Conservation (phyloP, 768 basidiomycete genomes). For the Mycena kentingensis region DNA sequence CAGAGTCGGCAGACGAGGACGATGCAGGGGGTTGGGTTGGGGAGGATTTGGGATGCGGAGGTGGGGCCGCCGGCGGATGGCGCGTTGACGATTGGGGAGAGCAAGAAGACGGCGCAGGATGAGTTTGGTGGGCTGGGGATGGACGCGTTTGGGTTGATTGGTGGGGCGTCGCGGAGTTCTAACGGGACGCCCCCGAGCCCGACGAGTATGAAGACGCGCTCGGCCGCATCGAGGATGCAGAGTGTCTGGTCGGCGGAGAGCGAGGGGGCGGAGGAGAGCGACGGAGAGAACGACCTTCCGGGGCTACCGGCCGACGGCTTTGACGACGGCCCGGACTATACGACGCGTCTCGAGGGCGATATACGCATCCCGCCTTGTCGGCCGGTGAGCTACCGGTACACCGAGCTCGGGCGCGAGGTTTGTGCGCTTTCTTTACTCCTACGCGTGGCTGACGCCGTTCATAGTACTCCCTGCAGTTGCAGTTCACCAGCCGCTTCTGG, state of each 20-base stretch:
- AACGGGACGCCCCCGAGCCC: not conserved
- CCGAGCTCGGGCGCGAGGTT: constrained; percentile 22
- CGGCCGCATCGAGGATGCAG: constrained; percentile 19
- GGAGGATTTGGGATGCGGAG: constrained; percentile 17
- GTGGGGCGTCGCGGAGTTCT: not conserved
- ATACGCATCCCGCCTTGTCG: constrained; percentile 19
- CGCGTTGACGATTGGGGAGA: too few relatives aligned
- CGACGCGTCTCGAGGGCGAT: constrained; percentile 18
- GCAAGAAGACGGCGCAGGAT: too few relatives aligned
- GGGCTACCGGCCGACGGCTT: not conserved
- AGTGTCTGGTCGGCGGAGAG: constrained; percentile 14
- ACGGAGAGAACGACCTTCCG: not conserved
- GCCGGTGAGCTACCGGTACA: constrained; percentile 24
- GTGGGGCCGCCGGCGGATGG: constrained; percentile 9
- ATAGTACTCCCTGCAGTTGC: constrained; percentile 21
- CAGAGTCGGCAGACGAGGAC: constrained; percentile 17
- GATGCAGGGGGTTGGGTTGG: constrained; percentile 7
- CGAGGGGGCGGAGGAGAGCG: not conserved
- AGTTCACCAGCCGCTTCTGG: constrained; percentile 16
- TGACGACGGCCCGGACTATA: constrained; percentile 9
- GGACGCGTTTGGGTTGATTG: not conserved
- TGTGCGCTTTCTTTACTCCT: not conserved
- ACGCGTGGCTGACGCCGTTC: not conserved
- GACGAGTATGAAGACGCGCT: constrained; percentile 14
- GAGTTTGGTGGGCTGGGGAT: too few relatives aligned